Evolutionary conservation across 2,329 filamentous ascomycete species (phyloP), one percentile per base, ranked within the genome.

Genomic region (Dactylellina haptotyla): DNA sequence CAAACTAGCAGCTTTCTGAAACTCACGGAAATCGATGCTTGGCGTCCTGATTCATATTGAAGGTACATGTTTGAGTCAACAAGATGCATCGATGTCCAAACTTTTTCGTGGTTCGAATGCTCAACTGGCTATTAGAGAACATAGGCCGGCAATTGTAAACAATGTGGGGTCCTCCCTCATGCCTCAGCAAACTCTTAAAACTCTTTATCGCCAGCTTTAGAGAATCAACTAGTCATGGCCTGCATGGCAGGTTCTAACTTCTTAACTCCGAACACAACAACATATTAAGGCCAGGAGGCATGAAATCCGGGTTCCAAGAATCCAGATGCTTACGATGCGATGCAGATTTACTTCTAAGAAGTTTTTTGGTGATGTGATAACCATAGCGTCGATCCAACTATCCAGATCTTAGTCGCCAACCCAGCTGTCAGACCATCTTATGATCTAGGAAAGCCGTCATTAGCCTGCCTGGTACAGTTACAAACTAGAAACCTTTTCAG

Each of bases 261-360:
- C 18, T 54, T 54, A 54, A 54, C 30, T 39, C 50, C 50, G 50
- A 39, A 28, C 5, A 25, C n/a, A n/a, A 4, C 45, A 25, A 26
- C 26, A 28, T 10, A 10, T 46, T 10, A 20, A 12, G 14, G 12
- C 20, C 37, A n/a, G 37, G 12, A 41, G 14, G 14, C 37, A 41
- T n/a, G 14, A 41, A 41, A 41, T 41, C 37, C 37, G 37, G 14
- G 37, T 16, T 12, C 14, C 37, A 41, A 50, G 46, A n/a, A 12
- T 28, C 14, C 20, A 8, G n/a, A 50, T 14, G 6, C 46, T 50
- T 16, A 50, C 25, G 9, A 28, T 50, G 12, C 25, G 18, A 50
- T 30, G 14, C 46, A 25, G 46, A 50, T 50, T 14, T 12, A 18
- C 14, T 30, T 16, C 12, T 26, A 16, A 26, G 25, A 43, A 9